Percentiles rank a stretch among this genome's conserved stretches.
Evolutionary conservation across 768 basidiomycete genomes (phyloP).

Genomic region (Mrakia frigida): DNA sequence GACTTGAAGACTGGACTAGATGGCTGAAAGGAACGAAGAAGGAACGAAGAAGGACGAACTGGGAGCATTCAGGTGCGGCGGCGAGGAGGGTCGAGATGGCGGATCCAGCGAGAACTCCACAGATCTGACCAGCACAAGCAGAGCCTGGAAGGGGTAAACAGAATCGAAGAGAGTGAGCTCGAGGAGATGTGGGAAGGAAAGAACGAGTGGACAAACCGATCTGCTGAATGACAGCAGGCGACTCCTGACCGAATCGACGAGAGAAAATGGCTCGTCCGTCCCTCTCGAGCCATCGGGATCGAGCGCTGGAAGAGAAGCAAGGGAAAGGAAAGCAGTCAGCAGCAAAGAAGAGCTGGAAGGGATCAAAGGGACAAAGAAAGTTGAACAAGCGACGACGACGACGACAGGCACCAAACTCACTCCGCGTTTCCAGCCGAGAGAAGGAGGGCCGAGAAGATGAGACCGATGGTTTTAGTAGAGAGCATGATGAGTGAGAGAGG

Average conservation of each 20-base stretch:
- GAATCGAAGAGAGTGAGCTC: too few relatives aligned
- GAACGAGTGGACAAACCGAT: not conserved
- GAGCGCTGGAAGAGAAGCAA: not conserved
- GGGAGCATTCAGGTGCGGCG: not conserved
- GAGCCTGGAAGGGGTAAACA: too few relatives aligned
- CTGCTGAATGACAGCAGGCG: not conserved
- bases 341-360: not conserved
- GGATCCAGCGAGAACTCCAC: not conserved
- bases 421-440: not conserved
- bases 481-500: not conserved
- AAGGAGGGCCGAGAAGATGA: conserved; percentile 11
- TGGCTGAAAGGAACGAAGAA: not conserved
- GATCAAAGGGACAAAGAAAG: not conserved
- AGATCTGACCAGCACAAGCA: conserved; percentile 1
- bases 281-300: not conserved
- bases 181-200: too few relatives aligned
- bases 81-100: not conserved
- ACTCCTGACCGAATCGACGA: conserved; percentile 10
- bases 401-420: not conserved
- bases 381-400: not conserved
- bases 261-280: conserved; percentile 8
- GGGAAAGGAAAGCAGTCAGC: not conserved
- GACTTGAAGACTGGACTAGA: not conserved
- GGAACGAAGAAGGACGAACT: not conserved
- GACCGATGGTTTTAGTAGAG: conserved; percentile 6